Conservation (phyloP, 2,329 filamentous ascomycete species). For the Raffaelea ambrosiae region DNA sequence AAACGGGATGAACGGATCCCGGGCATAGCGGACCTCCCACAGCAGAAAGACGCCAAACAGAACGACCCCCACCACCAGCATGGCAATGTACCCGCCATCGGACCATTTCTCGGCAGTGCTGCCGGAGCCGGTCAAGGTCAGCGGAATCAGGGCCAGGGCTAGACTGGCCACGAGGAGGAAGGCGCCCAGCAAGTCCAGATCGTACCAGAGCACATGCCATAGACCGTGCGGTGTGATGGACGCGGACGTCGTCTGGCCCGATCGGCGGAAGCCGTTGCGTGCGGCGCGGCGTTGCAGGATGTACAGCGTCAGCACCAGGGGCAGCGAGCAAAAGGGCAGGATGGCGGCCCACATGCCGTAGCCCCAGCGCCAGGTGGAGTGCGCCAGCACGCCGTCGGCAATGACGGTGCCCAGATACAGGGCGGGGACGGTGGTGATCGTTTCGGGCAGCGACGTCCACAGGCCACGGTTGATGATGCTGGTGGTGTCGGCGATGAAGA, state of each 20-base stretch:
- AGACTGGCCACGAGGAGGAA: conserved; percentile 13
- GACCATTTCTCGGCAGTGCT: conserved; percentile 23
- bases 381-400: conserved; percentile 36
- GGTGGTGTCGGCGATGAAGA: conserved; percentile 43
- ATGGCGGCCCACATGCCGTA: conserved; percentile 57
- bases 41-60: conserved; percentile 2
- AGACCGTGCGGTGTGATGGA: neutral
- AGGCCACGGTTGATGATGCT: conserved; percentile 52
- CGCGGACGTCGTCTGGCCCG: conserved; percentile 11
- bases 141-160: conserved; percentile 1
- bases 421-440: conserved; percentile 22
- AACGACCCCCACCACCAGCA: conserved; percentile 20
- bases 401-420: conserved; percentile 24
- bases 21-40: conserved; percentile 27
- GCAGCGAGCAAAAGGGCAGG: conserved; percentile 45
- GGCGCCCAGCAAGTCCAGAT: conserved; percentile 25
- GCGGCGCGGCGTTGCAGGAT: conserved; percentile 5
- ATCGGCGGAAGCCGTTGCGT: conserved; percentile 1
- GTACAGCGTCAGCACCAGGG: conserved; percentile 34
- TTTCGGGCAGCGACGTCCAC: conserved; percentile 49
- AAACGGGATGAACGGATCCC: conserved; percentile 28
- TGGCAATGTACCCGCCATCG: conserved; percentile 25
- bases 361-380: conserved; percentile 51
- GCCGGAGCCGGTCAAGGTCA: conserved; percentile 27
- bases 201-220: neutral